Base-by-base conservation (phyloP, 805 yeast genomes). In the Yarrowia sp. region DNA sequence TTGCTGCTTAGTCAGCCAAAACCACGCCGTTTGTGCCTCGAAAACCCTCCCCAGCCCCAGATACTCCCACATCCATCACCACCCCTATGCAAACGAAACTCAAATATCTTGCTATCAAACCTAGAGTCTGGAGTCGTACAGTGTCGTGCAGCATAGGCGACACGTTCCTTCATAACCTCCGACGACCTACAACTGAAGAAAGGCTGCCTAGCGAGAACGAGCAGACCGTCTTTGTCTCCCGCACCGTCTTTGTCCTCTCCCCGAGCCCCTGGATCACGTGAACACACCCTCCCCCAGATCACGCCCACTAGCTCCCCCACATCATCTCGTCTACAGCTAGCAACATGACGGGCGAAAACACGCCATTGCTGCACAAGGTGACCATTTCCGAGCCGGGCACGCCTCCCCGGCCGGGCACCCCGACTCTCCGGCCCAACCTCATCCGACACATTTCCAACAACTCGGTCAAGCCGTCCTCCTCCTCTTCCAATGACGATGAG, bases 291-390 rank as follows among this genome's bases (percentile, higher is more conserved):
- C 25, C 42, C 38, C 38, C 39, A 35, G 18, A 16, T 16, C 13
- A 16, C 21, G 6, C 36, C n/a, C 36, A 32, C 36, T 14, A 32
- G 13, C 41, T 36, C n/a, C 9, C 35, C 35, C 35, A 27, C 51
- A 31, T 14, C 35, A 46, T 1, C 25, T 6, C 35, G 14, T 27
- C 29, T 27, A 19, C 33, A n/a, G 5, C 31, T 19, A 10, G 6
- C 29, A 29, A 27, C 39, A 49, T 49, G 56, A 27, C 56, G 5
- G 42, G 58, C 7, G 61, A 55, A 14, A 18, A 55, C 35, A 55
- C 61, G 16, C 61, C 61, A 19, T 16, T 55, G 46, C 16, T 55
- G 18, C 46, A 55, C 61, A 55, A 55, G 21, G 61, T 55, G 38
- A 31, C 38, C 14, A 55, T 55, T 12, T 27, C 47, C 21, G 61